Evolutionary conservation across 1,139 yeast genomes (phyloP), one percentile per base, ranked within the genome.

Genomic region (Hansenula anomala): DNA sequence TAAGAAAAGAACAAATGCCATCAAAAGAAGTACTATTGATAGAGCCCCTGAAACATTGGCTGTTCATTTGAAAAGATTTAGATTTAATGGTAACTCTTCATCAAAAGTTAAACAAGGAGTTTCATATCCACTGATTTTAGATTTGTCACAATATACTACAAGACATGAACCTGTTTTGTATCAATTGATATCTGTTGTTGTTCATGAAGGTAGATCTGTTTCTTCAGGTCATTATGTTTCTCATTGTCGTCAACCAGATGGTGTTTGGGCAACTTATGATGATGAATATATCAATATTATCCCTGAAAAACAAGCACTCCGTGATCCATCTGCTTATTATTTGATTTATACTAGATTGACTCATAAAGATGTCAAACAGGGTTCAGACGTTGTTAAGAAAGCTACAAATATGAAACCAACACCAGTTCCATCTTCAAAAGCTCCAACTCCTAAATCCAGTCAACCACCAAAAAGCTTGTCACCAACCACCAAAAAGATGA

Each of bases 181-280:
- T 61, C 82, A 81, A 57, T 71, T 92, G 45, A 71, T 78, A n/a
- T 78, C 92, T 16, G 96, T 90, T 17, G 85, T 90, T 44, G 90
- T 89, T 15, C 99, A 92, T 58, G 96, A 88, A 56, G 98, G 98
- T 30, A 73, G 97, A 46, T 85, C 96, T 1, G 80, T 90, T 13
- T 80, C 90, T 34, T 81, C 94, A 8, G 99, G 99, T 6, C 99
- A 92, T 61, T 92, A 92, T 56, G 77, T 89, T 46, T 84, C 96
- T 1, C 89, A 86, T 58, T 87, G 96, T 56, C 76, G 85, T 46
- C 96, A 90, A 59, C 96, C 97, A 2, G 92, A 87, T 59, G 88
- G 88, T 2, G 63, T 82, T 2, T 92, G 98, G 98, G 81, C 88
- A 26, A 83, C 90, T 11, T 92, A 90, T 59, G 97, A 92, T 59